A percentile compares a stretch with the other conserved stretches of the same genome.
phyloP scores from a whole-genome alignment of 2,329 filamentous ascomycete species.

The Ceratocystis eucalypticola region DNA sequence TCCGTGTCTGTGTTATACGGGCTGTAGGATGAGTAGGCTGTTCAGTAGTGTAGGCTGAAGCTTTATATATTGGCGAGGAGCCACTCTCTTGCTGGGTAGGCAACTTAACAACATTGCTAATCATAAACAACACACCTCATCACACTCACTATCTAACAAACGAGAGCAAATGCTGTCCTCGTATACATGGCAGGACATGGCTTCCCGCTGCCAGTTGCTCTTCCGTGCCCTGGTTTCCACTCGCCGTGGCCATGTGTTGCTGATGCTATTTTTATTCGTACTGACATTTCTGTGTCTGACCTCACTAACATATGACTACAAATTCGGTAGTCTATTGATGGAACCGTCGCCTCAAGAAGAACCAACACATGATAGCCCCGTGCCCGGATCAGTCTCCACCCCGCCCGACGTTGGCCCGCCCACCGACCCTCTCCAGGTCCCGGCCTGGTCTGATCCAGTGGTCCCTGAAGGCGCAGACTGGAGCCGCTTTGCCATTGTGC shows the following conservation, averaged over 20 bases:
- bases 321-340: not conserved
- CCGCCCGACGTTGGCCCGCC: not conserved
- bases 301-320: not conserved
- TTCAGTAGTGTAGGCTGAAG: too few species aligned
- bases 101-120: not conserved
- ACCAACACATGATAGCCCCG: not conserved
- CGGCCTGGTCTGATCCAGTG: constrained; percentile 6
- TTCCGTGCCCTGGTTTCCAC: not conserved
- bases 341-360: not conserved
- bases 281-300: not conserved
- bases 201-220: not conserved
- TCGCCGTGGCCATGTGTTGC: not conserved
- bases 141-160: not conserved
- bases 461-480: constrained; percentile 27
- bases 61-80: too few species aligned
- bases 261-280: not conserved
- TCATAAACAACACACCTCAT: not conserved
- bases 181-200: not conserved
- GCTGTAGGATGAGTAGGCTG: too few species aligned
- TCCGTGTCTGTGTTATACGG: too few species aligned
- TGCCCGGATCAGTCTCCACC: not conserved
- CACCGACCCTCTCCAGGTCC: not conserved
- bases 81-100: too few species aligned
- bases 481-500: constrained; percentile 35
- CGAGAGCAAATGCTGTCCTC: not conserved